Evolutionary conservation across 73 alveolate species (phyloP), one percentile per base, ranked within the genome.

Genomic region (Strombidium stylifer): DNA sequence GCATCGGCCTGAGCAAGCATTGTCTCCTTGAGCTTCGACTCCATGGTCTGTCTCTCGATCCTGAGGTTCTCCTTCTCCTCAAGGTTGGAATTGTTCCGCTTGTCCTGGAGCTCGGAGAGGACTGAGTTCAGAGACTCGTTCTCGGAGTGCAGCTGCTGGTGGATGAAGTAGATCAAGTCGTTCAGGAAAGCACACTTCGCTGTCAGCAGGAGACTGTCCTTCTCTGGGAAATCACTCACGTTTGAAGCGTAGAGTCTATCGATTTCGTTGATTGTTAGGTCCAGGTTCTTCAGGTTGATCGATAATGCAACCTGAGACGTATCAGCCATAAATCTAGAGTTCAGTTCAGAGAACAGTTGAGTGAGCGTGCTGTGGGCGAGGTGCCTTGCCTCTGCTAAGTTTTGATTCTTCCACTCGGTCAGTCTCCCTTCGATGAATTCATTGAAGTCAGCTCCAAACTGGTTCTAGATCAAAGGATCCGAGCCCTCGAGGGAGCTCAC

Each of bases 241-340:
- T 70, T 86, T 64, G 81, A 84, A 30, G 64, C 73, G 44, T 78
- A 81, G 61, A 73, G 79, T 23, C 72, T 69, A 30, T 81, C 73
- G 27, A 90, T 62, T 28, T 76, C 75, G 28, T 50, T 69, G n/a
- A 89, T 53, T 16, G 88, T 93, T n/a, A n/a, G n/a, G n/a, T n/a
- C n/a, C n/a, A n/a, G n/a, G n/a, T n/a, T n/a, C n/a, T n/a, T n/a
- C n/a, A n/a, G n/a, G n/a, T n/a, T n/a, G n/a, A n/a, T n/a, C n/a
- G n/a, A 62, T 30, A 77, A 76, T 69, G 85, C 85, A 31, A 73
- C 70, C 24, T n/a, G n/a, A n/a, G n/a, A n/a, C n/a, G n/a, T n/a
- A n/a, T n/a, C n/a, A n/a, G 42, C 34, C 42, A 61, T 77, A 19
- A 88, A 48, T 60, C 75, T 37, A 49, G 78, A 69, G 20, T 89